Percentiles rank a stretch among this genome's conserved stretches.
Conservation (phyloP, 441 rosid genomes). For the Pelargonium myrrhifolium region DNA sequence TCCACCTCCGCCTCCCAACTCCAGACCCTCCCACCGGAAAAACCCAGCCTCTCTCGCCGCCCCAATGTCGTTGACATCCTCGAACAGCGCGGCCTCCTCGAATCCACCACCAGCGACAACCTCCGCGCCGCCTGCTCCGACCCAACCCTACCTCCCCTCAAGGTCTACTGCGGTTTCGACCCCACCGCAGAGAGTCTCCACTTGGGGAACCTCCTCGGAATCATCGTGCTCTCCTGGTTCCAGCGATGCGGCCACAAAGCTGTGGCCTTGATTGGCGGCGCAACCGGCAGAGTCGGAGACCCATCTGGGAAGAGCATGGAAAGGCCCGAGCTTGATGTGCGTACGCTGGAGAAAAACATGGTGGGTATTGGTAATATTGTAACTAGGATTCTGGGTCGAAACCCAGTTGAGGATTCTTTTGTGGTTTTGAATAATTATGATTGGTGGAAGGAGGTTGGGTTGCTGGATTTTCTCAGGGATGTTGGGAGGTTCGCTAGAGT, state of each 20-base stretch:
- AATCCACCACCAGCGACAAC: constrained; percentile 63
- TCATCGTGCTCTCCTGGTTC: constrained; percentile 94
- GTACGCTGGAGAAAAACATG: constrained; percentile 50
- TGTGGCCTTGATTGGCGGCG: constrained; percentile 85
- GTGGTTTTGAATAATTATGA: constrained; percentile 74
- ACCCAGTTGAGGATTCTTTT: constrained; percentile 16
- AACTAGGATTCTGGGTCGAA: constrained; percentile 37
- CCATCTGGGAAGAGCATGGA: constrained; percentile 92
- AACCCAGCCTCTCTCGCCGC: constrained; percentile 17
- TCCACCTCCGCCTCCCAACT: constrained; percentile 30
- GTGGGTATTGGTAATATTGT: constrained; percentile 43
- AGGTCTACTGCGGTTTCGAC: constrained; percentile 88
- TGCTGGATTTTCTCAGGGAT: constrained; percentile 69
- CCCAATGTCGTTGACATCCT: constrained; percentile 60
- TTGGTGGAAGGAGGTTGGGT: constrained; percentile 82
- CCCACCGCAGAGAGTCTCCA: constrained; percentile 92
- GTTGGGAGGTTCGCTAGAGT: constrained; percentile 82
- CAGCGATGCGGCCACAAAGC: constrained; percentile 75
- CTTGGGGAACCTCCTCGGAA: constrained; percentile 80
- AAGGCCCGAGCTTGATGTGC: constrained; percentile 69
- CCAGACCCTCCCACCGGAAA: constrained; percentile 20
- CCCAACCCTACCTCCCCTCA: constrained; percentile 33
- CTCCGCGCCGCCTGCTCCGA: constrained; percentile 54
- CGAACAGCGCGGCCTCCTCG: constrained; percentile 72
- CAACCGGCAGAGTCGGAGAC: constrained; percentile 84